Base-by-base conservation (phyloP, 306 rosid genomes). In the Quillaja saponaria region DNA sequence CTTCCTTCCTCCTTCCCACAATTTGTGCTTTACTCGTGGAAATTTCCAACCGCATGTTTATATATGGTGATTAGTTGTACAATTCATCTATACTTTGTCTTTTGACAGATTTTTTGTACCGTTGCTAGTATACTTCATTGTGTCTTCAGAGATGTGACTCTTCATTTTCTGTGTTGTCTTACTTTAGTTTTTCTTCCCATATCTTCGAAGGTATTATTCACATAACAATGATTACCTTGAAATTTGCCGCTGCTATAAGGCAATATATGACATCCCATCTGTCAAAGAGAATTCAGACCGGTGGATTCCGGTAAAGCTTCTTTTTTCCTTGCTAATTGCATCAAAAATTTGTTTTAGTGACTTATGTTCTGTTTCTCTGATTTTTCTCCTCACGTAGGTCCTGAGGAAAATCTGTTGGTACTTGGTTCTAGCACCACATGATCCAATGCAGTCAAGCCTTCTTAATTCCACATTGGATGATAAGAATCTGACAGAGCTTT, bases 391-490 rank as follows among this genome's bases (percentile, higher is more conserved):
- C 31, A 15, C 47, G 55, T 51, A 91, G 96, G 77, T 91, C 66
- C 76, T 87, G 80, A 78, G 96, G 86, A 91, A 84, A 80, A 85
- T 91, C 70, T 85, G 95, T 57, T 87, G 96, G 97, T 83, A 76
- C 83, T 80, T 91, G 75, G 88, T 87, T 73, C 82, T 91, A 44
- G 42, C 96, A 2, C 97, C 95, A 33, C 82, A 87, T 25, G 91
- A 84, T 63, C 91, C 97, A 15, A 85, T 91, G 95, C 97, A 91
- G 63, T 91, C 97, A 7, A 91, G 95, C 79, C 97, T 91, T 70
- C 87, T 91, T 21, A 85, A 91, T 72, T 85, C 97, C 64, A 87
- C 85, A 40, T 73, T 87, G 85, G 97, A 87, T 75, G 97, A 87
- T 66, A 90, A 79, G 75, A 87, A 90, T 79, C 88, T 90, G 28